Conservation (phyloP, 306 rosid species). For the Purshia tridentata region DNA sequence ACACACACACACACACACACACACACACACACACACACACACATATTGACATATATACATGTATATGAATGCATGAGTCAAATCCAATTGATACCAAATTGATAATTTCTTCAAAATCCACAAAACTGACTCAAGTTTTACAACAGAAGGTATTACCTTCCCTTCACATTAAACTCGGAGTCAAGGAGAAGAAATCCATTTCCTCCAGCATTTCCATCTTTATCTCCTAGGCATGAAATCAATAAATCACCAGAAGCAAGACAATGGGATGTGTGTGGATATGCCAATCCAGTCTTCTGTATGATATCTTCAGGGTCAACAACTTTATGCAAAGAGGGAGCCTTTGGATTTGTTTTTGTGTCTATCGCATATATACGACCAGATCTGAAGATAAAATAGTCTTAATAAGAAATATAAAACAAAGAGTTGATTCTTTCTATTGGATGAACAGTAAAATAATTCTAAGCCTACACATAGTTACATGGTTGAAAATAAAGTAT, state of each 20-base stretch:
- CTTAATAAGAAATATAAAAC: constrained; percentile 6
- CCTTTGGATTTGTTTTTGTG: constrained; percentile 72
- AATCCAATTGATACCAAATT: background rate
- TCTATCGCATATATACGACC: constrained; percentile 81
- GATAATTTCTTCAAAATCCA: background rate
- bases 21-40: background rate
- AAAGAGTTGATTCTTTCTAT: background rate
- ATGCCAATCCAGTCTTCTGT: constrained; percentile 83
- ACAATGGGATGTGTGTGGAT: constrained; percentile 95
- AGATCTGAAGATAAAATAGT: constrained; percentile 50
- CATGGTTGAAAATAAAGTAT: background rate
- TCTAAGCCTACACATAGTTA: background rate
- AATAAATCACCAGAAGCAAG: constrained; percentile 93
- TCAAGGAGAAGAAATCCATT: constrained; percentile 96
- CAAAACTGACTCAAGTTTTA: background rate
- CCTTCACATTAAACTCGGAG: constrained; percentile 88
- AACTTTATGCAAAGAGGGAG: constrained; percentile 85
- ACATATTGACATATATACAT: background rate
- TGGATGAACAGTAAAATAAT: background rate
- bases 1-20: background rate
- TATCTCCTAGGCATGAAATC: constrained; percentile 88
- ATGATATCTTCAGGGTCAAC: constrained; percentile 62
- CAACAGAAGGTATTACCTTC: constrained; percentile 56
- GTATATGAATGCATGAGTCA: background rate
- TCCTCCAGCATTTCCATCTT: constrained; percentile 85